Percentiles rank a stretch among this genome's conserved stretches.
Evolutionary conservation across 169 alveolate genomes (phyloP).

Genomic region (Plasmodium inui): DNA sequence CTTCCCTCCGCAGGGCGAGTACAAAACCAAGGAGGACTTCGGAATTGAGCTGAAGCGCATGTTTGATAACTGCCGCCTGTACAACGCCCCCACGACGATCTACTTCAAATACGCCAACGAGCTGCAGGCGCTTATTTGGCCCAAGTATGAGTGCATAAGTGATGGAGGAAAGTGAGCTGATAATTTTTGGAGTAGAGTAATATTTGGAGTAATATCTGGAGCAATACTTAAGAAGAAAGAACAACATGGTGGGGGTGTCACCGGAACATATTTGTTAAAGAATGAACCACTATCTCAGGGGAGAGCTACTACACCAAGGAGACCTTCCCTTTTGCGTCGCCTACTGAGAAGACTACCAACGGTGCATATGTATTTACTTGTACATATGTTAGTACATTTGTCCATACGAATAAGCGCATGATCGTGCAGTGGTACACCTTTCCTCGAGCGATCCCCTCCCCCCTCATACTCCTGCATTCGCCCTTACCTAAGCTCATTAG

Average conservation of each 20-base stretch:
- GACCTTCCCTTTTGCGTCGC: neutral
- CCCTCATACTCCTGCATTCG: neutral
- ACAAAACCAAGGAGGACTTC: slow-evolving; percentile 91
- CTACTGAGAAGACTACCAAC: neutral
- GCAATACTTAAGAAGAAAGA: neutral
- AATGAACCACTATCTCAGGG: neutral
- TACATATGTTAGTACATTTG: neutral
- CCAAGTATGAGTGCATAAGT: slow-evolving; percentile 85
- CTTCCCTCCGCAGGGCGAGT: slow-evolving; percentile 87
- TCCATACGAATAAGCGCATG: neutral
- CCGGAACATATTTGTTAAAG: neutral
- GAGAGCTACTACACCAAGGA: neutral
- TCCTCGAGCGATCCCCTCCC: neutral
- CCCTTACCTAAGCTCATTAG: neutral
- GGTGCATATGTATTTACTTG: neutral
- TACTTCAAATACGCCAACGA: slow-evolving; percentile 97
- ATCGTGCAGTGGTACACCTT: neutral
- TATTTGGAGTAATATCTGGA: neutral
- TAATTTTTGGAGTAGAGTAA: too few relatives aligned
- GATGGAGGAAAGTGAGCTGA: slow-evolving; percentile 59
- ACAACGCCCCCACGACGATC: slow-evolving; percentile 95
- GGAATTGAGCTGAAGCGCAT: slow-evolving; percentile 95
- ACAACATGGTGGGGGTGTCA: neutral
- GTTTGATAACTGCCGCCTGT: slow-evolving; percentile 95
- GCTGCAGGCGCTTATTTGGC: slow-evolving; percentile 93